Evolutionary conservation across 371 early-diverging fungal species (phyloP), one percentile per base, ranked within the genome.

Genomic region (Gilbertella persicaria): DNA sequence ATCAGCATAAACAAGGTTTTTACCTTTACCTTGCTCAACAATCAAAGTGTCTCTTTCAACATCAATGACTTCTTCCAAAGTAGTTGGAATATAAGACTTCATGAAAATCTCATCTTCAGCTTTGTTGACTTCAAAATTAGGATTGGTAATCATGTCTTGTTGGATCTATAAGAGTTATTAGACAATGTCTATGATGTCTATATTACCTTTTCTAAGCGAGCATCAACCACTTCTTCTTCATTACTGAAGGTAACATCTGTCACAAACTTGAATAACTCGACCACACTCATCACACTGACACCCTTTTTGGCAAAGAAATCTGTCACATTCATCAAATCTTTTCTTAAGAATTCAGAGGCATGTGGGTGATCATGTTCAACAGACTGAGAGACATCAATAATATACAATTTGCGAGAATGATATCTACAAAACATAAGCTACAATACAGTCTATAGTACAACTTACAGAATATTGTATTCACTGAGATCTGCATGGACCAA

Each of bases 351-450:
- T 59, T 95, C 96, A 25, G 96, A 82, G 2, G 99, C 97, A 62
- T 97, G 94, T n/a, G 98, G 98, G 68, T 99, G 99, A 66, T 96
- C 96, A 64, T 93, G 97, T 64, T 99, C 99, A 9, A 99, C 99
- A 3, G 98, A 95, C 69, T 99, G 99, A 4, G 99, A 98, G 7
- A 99, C 99, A 73, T 99, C 99, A 62, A 99, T 99, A 36, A 99
- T 91, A 52, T 92, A 94, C 25, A 96, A 71, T 17, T 72, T 75
- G 20, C 82, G 76, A 36, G 90, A 83, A 64, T 97, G 90, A 75
- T 94, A 91, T 42, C 87, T 87, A 57, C 26, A 26, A 7, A 12
- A 33, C 39, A 42, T 17, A 19, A 24, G 20, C 1, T 40, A 40
- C 23, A 16, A 29, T 50, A n/a, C n/a, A n/a, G n/a, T n/a, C n/a